phyloP scores from a whole-genome alignment of 352 stramenopile genomes.

The Hyaloperonospora arabidopsidis region DNA sequence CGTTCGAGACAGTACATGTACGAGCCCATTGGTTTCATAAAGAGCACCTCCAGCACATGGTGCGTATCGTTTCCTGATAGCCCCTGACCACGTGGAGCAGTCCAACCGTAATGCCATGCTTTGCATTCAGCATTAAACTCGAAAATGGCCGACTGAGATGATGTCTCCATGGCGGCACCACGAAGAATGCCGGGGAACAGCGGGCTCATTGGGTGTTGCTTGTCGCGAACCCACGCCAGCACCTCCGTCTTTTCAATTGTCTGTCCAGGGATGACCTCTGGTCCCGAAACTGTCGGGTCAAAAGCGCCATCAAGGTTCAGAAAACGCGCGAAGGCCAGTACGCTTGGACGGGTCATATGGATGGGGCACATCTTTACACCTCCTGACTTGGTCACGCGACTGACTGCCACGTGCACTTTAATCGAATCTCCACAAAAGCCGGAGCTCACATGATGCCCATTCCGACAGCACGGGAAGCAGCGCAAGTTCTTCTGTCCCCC shows the following conservation, averaged over 20 bases:
- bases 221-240: constrained; percentile 55
- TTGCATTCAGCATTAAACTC: constrained; percentile 86
- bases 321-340: constrained; percentile 65
- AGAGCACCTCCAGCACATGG: constrained; percentile 71
- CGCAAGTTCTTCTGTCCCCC: constrained; percentile 84
- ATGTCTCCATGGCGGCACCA: constrained; percentile 69
- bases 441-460: constrained; percentile 71
- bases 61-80: constrained; percentile 69
- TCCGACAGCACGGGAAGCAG: constrained; percentile 80
- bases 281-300: constrained; percentile 57
- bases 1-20: constrained; percentile 79
- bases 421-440: constrained; percentile 85
- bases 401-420: constrained; percentile 70
- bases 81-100: constrained; percentile 60
- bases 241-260: constrained; percentile 70
- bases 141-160: constrained; percentile 74
- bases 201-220: constrained; percentile 70
- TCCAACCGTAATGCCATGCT: constrained; percentile 87
- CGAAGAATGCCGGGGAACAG: constrained; percentile 68
- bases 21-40: constrained; percentile 77
- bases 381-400: constrained; percentile 61
- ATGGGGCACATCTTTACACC: constrained; percentile 80
- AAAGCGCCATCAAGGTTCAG: constrained; percentile 68
- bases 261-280: constrained; percentile 65
- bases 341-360: constrained; percentile 47